A percentile compares a stretch with the other conserved stretches of the same genome.
Evolutionary conservation across 257 asterid species (phyloP).

Genomic region (Penstemon barbatus): DNA sequence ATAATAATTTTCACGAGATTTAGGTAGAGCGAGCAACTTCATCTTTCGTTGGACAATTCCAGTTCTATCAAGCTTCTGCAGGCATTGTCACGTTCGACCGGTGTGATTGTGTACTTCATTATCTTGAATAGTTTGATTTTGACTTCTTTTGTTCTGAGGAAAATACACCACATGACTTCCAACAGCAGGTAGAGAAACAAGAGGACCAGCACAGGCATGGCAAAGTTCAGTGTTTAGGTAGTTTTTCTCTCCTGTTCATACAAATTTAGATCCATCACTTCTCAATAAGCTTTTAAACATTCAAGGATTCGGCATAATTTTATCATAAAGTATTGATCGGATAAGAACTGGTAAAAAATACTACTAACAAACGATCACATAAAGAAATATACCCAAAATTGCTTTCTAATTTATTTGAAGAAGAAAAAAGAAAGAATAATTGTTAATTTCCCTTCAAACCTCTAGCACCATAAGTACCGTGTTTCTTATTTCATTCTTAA

Average conservation of each 20-base stretch:
- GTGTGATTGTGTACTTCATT: too few species aligned
- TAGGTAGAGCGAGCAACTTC: too few species aligned
- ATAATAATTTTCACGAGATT: too few species aligned
- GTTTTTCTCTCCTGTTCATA: conserved; percentile 50
- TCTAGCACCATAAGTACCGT: too few species aligned
- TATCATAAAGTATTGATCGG: too few species aligned
- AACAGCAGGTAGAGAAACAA: conserved; percentile 74
- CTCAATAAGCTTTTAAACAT: conserved; percentile 11
- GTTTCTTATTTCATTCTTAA: too few species aligned
- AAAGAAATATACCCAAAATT: conserved; percentile 18
- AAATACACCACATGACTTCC: conserved; percentile 84
- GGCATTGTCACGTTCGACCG: too few species aligned
- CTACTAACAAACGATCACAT: conserved; percentile 1
- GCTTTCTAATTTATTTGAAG: not conserved
- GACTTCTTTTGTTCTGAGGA: too few species aligned
- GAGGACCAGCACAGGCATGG: conserved; percentile 98
- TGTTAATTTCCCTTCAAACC: too few species aligned
- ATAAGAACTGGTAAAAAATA: not conserved
- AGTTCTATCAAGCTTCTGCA: too few species aligned
- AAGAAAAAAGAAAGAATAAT: conserved; percentile 4
- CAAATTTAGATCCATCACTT: conserved; percentile 21
- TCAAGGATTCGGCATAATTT: not conserved
- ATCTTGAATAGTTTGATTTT: too few species aligned
- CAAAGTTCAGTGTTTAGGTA: conserved; percentile 78
- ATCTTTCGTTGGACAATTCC: too few species aligned